Base-by-base conservation (phyloP, 2,329 filamentous ascomycete species). In the Pseudonectria buxi region DNA sequence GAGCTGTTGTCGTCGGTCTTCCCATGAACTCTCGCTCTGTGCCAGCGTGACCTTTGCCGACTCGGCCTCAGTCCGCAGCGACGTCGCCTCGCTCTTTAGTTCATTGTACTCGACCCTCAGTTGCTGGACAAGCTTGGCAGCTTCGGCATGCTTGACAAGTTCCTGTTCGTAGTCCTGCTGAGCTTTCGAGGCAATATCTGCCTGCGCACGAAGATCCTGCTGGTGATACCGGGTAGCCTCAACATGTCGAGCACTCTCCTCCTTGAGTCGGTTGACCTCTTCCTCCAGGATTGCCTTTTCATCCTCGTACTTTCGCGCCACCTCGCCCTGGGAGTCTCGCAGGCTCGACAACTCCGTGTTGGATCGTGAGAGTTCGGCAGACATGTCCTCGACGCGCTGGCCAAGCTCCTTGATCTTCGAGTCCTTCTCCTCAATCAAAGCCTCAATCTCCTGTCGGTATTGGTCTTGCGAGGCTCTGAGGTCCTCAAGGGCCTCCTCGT, bases 121-220 rank as follows among this genome's bases (percentile, higher is more conserved):
- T 35, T 72, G 72, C 49, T 94, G 87, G 11, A 95, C 71, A 25
- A 78, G 76, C 62, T 88, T 89, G 10, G 90, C 86, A n/a, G 90
- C 92, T 47, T 95, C 87, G 2, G 89, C 90, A 62, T 98, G 92
- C 65, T 92, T 95, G 52, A 95, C 76, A 10, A 98, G 73, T 59
- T 98, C 92, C 44, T 81, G 81, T 59, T 98, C 94, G 56, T 98
- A 98, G 49, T 92, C 89, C 55, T 94, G 83, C 57, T 98, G 92
- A 4, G 92, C 88, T 58, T 87, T 85, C 35, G 87, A 81, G 3
- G 92, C 88, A 53, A 98, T 96, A 29, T 94, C 85, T 18, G 90
- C 89, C 60, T 98, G 92, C 0, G 86, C 82, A 43, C 92, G 89
- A 28, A 96, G 76, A 51, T 96, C 89, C 51, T 94, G 84, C 56